A percentile compares a stretch with the other conserved stretches of the same genome.
Conservation (phyloP, 169 alveolate species). For the Sarcocystis neurona region DNA sequence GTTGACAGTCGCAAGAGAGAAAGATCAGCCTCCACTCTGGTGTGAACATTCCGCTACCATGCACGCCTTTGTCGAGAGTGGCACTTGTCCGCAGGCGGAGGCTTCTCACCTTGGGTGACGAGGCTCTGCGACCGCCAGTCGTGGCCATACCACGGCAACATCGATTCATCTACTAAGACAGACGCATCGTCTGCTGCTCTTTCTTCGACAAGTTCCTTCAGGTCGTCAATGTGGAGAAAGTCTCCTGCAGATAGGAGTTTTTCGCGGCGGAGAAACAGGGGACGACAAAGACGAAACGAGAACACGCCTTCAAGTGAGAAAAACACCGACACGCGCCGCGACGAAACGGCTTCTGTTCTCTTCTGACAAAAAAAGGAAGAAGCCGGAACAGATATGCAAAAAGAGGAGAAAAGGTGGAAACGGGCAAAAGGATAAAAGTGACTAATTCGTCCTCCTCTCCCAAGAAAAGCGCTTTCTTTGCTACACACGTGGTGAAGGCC, state of each 20-base stretch:
- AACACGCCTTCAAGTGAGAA: neutral
- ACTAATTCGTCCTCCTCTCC: no score
- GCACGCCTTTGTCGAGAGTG: no score
- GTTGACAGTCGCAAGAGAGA: neutral
- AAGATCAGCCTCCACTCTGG: no score
- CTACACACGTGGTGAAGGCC: no score
- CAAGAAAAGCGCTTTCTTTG: no score
- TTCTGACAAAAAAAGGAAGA: no score
- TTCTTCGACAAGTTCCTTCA: constrained; percentile 32
- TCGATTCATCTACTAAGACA: constrained; percentile 56
- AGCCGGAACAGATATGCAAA: no score
- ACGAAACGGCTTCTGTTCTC: neutral
- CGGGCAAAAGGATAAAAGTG: no score
- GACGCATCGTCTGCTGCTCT: no score
- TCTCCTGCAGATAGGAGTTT: constrained; percentile 29
- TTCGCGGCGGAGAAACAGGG: neutral
- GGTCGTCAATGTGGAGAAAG: constrained; percentile 12
- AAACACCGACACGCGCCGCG: neutral
- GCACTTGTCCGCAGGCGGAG: no score
- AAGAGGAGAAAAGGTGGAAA: no score
- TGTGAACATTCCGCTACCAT: no score
- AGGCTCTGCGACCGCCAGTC: constrained; percentile 57
- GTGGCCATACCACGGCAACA: constrained; percentile 48
- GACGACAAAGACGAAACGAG: neutral
- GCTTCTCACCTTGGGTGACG: constrained; percentile 37